Base-by-base conservation (phyloP, 2,329 filamentous ascomycete genomes). In the Lasiodiplodia gonubiensis region DNA sequence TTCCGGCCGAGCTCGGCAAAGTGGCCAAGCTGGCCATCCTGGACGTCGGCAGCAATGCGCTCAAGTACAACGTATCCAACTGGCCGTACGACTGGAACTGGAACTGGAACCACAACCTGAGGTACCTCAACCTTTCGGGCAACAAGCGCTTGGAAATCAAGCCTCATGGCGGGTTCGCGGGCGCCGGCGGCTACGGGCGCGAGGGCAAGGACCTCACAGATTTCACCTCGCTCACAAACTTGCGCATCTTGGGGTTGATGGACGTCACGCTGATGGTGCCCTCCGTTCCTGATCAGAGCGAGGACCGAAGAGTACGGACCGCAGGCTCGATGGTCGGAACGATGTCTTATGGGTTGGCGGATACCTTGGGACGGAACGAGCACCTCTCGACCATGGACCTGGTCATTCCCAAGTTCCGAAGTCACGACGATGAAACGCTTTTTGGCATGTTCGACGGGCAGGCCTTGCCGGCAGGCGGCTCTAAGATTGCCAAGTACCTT, bases 61-160 rank as follows among this genome's bases (percentile, higher is more conserved):
- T 99, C 67, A 99, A 98, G 79, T 99, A 99, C 86, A 99, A 99
- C 77, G 96, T 99, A 57, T 95, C 93, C 35, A 99, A 99, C 75
- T 97, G 97, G 85, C 95, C 94, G 0, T 99, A 99, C 76, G 95
- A 99, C 77, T 99, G 95, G 95, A 99, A 99, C 74, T 99, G 95
- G 95, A 98, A 98, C 75, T 92, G 95, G 85, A 99, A 99, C 74
- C 92, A 92, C 59, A 96, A 97, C 73, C 82, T 99, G 71, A 91
- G 94, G 70, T 99, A 96, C 75, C 89, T 99, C 70, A 99, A 98
- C 75, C 85, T 99, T 75, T 98, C 94, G 0, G 95, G 95, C 63
- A 99, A 99, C 82, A 97, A 97, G 79, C 89, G 94, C 61, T 82
- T 99, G 39, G 95, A 99, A 79, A 98, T 99, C 81, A 90, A 89